These are phyloP conservation scores for Cystofilobasidium bisporidii DNA, from an alignment of 768 basidiomycete species.

Conservation along the genomic window DNA sequence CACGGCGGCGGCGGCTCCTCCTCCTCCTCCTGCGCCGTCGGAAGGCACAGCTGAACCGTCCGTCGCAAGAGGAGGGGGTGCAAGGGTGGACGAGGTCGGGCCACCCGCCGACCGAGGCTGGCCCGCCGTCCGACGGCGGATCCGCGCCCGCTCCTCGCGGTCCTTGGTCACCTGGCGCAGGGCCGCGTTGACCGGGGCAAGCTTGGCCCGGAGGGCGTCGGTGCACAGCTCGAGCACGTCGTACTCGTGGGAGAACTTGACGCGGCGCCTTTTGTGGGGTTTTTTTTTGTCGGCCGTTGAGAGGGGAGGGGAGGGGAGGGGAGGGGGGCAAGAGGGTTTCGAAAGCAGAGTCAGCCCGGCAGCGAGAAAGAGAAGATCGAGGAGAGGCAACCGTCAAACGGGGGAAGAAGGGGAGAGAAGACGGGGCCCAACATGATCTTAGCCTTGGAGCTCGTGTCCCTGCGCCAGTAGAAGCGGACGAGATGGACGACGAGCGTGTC, in stretches of 20 bases:
- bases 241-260: conserved; percentile 69
- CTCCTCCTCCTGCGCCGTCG: not conserved
- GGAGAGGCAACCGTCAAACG: too few relatives aligned
- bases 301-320: too few relatives aligned
- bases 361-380: not conserved
- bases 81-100: not conserved
- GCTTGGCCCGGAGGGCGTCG: conserved; percentile 62
- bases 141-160: conserved; percentile 67
- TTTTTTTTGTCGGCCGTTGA: too few relatives aligned
- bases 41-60: not conserved
- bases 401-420: too few relatives aligned
- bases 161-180: conserved; percentile 76
- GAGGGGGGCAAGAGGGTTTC: too few relatives aligned
- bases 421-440: conserved; percentile 98
- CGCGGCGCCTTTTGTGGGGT: conserved; percentile 60
- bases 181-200: conserved; percentile 60
- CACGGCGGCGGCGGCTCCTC: not conserved
- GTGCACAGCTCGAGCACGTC: conserved; percentile 41
- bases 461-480: conserved; percentile 91
- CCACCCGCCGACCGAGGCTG: not conserved
- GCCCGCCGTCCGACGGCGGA: conserved; percentile 66
- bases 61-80: not conserved
- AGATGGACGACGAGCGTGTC: conserved; percentile 68
- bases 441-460: conserved; percentile 71
- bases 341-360: too few relatives aligned